phyloP scores from a whole-genome alignment of 73 alveolate species.

The Paramecium sonneborni region DNA sequence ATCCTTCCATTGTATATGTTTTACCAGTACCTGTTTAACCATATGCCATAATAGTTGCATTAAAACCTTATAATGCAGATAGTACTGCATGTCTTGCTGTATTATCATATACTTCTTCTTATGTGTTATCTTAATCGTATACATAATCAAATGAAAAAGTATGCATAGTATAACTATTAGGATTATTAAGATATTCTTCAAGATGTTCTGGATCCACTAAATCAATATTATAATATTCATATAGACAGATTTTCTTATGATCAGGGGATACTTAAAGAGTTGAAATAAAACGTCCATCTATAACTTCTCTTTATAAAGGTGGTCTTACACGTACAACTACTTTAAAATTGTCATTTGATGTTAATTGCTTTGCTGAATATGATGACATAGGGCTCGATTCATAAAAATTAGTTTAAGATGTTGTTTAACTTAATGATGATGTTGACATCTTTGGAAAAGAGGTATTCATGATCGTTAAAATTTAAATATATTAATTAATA shows the following conservation, averaged over 20 bases:
- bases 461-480: slow-evolving; percentile 53
- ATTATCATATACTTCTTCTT: slow-evolving; percentile 93
- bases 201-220: slow-evolving; percentile 64
- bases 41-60: slow-evolving; percentile 98
- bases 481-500: slow-evolving; percentile 9
- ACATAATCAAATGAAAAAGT: slow-evolving; percentile 95
- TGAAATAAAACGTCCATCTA: slow-evolving; percentile 68
- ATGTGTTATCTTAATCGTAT: slow-evolving; percentile 90
- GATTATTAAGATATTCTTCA: slow-evolving; percentile 62
- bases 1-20: slow-evolving; percentile 99
- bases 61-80: slow-evolving; percentile 92
- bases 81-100: slow-evolving; percentile 95
- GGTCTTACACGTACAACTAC: slow-evolving; percentile 99
- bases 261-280: slow-evolving; percentile 67
- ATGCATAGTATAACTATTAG: slow-evolving; percentile 80
- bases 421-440: slow-evolving; percentile 1
- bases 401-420: slow-evolving; percentile 35
- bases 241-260: slow-evolving; percentile 58
- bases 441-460: slow-evolving; percentile 52
- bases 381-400: slow-evolving; percentile 51
- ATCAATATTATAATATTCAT: slow-evolving; percentile 65
- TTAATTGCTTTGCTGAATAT: slow-evolving; percentile 28
- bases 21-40: slow-evolving; percentile 99
- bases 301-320: slow-evolving; percentile 97
- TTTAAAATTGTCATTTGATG: slow-evolving; percentile 87